A percentile compares a stretch with the other conserved stretches of the same genome.
Conservation (phyloP, 345 rosid genomes). For the Fremontodendron californicum region DNA sequence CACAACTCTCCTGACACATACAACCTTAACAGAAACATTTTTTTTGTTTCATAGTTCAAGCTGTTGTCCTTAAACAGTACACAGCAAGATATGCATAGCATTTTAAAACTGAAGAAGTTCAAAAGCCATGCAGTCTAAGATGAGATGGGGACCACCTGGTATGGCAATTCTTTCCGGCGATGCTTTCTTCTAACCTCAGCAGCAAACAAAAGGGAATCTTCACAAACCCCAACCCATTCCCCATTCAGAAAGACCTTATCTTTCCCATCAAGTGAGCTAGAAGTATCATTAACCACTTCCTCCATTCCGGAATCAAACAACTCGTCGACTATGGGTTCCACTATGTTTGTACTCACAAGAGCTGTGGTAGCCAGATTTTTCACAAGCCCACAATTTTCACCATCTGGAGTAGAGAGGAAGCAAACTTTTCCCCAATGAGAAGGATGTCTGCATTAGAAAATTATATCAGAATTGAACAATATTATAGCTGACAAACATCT, state of each 20-base stretch:
- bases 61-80: background rate
- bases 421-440: slow-evolving; percentile 98
- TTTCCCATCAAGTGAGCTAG: slow-evolving; percentile 41
- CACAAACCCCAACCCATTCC: slow-evolving; percentile 82
- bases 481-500: slow-evolving; percentile 4
- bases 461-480: slow-evolving; percentile 12
- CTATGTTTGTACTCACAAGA: slow-evolving; percentile 53
- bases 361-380: slow-evolving; percentile 82
- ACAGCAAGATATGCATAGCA: background rate
- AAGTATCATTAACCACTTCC: slow-evolving; percentile 49
- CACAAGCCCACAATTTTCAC: slow-evolving; percentile 97
- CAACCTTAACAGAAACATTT: background rate
- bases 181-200: slow-evolving; percentile 53
- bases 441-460: slow-evolving; percentile 65
- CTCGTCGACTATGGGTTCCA: slow-evolving; percentile 42
- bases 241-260: slow-evolving; percentile 77
- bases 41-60: background rate
- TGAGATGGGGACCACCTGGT: slow-evolving; percentile 44
- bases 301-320: slow-evolving; percentile 68
- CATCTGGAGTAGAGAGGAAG: slow-evolving; percentile 92
- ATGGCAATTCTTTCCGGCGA: slow-evolving; percentile 52
- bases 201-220: slow-evolving; percentile 55
- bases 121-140: background rate
- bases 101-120: background rate
- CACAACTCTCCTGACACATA: background rate